A percentile compares a stretch with the other conserved stretches of the same genome.
Evolutionary conservation across 352 stramenopile species (phyloP).

Genomic region (Sclerospora graminicola): DNA sequence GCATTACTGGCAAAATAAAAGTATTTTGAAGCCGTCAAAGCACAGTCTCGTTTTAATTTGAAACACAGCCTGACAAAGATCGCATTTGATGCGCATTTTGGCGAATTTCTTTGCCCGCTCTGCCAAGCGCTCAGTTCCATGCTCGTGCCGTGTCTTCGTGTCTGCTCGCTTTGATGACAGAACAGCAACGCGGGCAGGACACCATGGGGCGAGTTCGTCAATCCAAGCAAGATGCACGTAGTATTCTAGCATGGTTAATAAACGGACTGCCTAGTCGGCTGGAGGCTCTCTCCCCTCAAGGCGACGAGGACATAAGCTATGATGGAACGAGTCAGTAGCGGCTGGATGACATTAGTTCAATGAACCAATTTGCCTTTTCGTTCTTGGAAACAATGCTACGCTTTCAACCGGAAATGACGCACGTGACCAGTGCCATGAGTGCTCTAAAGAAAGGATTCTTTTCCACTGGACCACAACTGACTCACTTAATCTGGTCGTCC

Average conservation of each 20-base stretch:
- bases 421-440: conserved; percentile 40
- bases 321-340: conserved; percentile 9
- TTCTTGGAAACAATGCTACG: conserved; percentile 55
- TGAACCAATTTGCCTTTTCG: conserved; percentile 65
- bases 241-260: conserved; percentile 51
- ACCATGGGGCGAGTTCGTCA: conserved; percentile 69
- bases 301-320: conserved; percentile 16
- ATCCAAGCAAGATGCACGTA: conserved; percentile 54
- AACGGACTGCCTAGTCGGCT: conserved; percentile 39
- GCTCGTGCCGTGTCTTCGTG: conserved; percentile 69
- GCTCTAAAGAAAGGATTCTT: conserved; percentile 68
- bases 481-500: conserved; percentile 68
- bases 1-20: conserved; percentile 80
- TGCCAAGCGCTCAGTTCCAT: conserved; percentile 88
- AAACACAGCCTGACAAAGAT: conserved; percentile 73
- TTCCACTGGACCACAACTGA: conserved; percentile 50
- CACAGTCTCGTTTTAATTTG: conserved; percentile 56
- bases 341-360: conserved; percentile 45
- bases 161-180: conserved; percentile 37
- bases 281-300: conserved; percentile 23
- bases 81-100: conserved; percentile 76
- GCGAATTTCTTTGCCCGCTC: conserved; percentile 86
- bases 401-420: conserved; percentile 54
- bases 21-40: conserved; percentile 79
- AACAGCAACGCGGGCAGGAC: conserved; percentile 43